Conservation (phyloP, 164 flowering plant species). For the Dillenia suffruticosa region DNA sequence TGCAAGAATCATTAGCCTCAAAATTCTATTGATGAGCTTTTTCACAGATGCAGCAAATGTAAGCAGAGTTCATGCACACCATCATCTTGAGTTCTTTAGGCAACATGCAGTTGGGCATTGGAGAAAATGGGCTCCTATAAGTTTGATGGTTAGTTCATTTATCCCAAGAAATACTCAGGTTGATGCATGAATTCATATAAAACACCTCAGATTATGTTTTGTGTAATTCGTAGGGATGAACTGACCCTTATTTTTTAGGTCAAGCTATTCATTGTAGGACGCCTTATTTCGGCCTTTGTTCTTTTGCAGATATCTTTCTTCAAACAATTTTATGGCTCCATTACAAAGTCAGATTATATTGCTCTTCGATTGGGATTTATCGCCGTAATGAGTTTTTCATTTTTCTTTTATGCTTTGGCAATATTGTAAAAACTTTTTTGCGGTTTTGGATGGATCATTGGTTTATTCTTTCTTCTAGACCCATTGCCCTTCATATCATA, state of each 20-base stretch:
- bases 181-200: too few species aligned
- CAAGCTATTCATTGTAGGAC: too few species aligned
- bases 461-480: slow-evolving; percentile 29
- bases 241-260: too few species aligned
- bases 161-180: too few species aligned
- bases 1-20: not conserved
- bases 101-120: slow-evolving; percentile 36
- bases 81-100: slow-evolving; percentile 12
- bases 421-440: not conserved
- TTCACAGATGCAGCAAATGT: slow-evolving; percentile 1
- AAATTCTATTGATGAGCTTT: not conserved
- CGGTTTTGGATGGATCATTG: slow-evolving; percentile 2
- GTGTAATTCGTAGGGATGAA: too few species aligned
- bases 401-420: not conserved
- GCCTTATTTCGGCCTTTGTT: not conserved
- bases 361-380: slow-evolving; percentile 80
- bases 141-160: slow-evolving; percentile 57
- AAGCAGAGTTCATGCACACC: slow-evolving; percentile 6
- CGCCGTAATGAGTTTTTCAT: slow-evolving; percentile 33
- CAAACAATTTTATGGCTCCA: slow-evolving; percentile 82
- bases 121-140: slow-evolving; percentile 46
- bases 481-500: slow-evolving; percentile 61
- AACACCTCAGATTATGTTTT: too few species aligned
- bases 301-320: slow-evolving; percentile 54
- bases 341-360: slow-evolving; percentile 67